Evolutionary conservation across 2,329 filamentous ascomycete genomes (phyloP).

Genomic region (Neonectria coccinea): DNA sequence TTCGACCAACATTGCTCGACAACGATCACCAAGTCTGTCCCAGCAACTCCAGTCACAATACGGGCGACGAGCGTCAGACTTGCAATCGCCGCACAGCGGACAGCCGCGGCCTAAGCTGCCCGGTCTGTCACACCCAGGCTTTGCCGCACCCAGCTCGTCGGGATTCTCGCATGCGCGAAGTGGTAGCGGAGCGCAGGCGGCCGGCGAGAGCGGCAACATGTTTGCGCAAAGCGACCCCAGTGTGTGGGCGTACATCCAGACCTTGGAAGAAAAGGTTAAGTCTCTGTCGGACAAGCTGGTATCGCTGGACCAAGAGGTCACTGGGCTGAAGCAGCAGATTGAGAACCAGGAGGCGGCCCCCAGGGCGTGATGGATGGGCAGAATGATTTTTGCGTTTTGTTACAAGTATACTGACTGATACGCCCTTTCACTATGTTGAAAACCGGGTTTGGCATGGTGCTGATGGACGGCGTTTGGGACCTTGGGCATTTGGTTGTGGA

Average conservation of each 20-base stretch:
- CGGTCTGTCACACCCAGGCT: constrained; percentile 52
- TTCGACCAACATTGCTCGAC: constrained; percentile 62
- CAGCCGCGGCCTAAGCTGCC: constrained; percentile 55
- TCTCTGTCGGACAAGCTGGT: constrained; percentile 51
- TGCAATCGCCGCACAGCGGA: constrained; percentile 64
- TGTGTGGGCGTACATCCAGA: constrained; percentile 79
- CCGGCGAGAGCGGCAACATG: constrained; percentile 73
- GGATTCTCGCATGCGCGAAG: constrained; percentile 50
- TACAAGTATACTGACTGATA: constrained; percentile 44
- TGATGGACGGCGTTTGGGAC: constrained; percentile 46
- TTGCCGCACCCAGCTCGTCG: constrained; percentile 47
- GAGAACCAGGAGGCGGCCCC: constrained; percentile 47
- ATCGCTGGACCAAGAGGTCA: constrained; percentile 51
- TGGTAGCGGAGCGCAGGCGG: constrained; percentile 65
- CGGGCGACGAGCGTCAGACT: constrained; percentile 66
- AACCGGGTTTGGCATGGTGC: constrained; percentile 45
- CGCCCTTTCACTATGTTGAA: constrained; percentile 38
- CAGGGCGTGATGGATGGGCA: constrained; percentile 38
- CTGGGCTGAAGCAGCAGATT: constrained; percentile 50
- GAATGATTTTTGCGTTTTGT: constrained; percentile 30
- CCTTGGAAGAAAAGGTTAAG: constrained; percentile 69
- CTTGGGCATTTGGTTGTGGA: constrained; percentile 45
- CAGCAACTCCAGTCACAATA: constrained; percentile 73
- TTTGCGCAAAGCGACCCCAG: constrained; percentile 72
- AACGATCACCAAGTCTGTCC: constrained; percentile 74